A percentile compares a stretch with the other conserved stretches of the same genome.
Conservation (phyloP, 352 stramenopile genomes). For the Phytophthora cryptogea region DNA sequence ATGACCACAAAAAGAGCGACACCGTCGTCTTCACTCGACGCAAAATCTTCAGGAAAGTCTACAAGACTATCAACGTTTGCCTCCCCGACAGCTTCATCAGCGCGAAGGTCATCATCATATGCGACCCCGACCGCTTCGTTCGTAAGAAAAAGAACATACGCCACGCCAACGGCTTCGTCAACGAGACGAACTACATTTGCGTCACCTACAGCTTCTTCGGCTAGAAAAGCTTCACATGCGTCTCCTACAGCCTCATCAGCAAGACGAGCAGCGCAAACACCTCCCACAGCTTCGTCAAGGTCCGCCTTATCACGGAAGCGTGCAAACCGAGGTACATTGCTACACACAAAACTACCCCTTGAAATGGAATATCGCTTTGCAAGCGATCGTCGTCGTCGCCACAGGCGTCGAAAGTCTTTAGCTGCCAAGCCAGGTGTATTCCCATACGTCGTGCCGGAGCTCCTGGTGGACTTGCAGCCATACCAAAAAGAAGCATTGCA, state of each 20-base stretch:
- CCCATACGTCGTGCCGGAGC: slow-evolving; percentile 52
- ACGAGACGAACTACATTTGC: slow-evolving; percentile 20
- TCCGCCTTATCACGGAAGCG: slow-evolving; percentile 34
- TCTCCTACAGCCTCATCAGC: slow-evolving; percentile 5
- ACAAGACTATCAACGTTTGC: slow-evolving; percentile 12
- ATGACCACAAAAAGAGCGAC: slow-evolving; percentile 4
- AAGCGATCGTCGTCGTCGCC: slow-evolving; percentile 51
- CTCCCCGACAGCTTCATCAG: slow-evolving; percentile 11
- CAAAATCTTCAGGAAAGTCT: neutral
- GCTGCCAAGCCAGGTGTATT: slow-evolving; percentile 45
- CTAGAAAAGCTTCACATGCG: slow-evolving; percentile 17
- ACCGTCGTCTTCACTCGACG: slow-evolving; percentile 6
- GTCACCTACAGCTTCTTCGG: slow-evolving; percentile 23
- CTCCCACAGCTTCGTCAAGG: slow-evolving; percentile 17
- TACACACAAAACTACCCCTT: slow-evolving; percentile 66
- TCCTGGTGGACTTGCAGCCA: slow-evolving; percentile 59
- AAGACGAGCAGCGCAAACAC: slow-evolving; percentile 12
- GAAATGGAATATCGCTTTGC: slow-evolving; percentile 62
- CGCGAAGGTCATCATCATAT: slow-evolving; percentile 11
- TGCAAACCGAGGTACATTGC: slow-evolving; percentile 33
- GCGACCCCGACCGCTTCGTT: slow-evolving; percentile 17
- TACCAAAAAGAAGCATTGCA: slow-evolving; percentile 89
- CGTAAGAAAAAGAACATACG: slow-evolving; percentile 12
- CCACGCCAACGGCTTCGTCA: slow-evolving; percentile 13
- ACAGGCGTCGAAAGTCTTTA: slow-evolving; percentile 48